These are phyloP conservation scores for Phylloporus sp. DNA, from an alignment of 768 basidiomycete species.

Conservation along the genomic window DNA sequence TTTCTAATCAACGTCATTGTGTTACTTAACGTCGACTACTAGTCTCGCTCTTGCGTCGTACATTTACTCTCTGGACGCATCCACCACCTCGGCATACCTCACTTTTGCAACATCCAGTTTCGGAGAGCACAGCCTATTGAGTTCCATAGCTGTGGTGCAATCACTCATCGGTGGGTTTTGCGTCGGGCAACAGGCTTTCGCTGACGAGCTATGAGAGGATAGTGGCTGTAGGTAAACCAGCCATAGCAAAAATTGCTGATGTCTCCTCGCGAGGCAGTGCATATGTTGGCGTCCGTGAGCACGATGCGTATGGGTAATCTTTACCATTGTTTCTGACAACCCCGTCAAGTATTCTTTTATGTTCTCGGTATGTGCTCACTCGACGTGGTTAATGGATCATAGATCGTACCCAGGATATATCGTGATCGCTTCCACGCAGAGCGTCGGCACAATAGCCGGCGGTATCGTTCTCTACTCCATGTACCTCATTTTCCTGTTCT, in stretches of 20 bases:
- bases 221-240: constrained; percentile 56
- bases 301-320: too few species aligned
- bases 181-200: constrained; percentile 1
- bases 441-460: constrained; percentile 43
- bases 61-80: constrained; percentile 71
- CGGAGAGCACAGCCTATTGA: constrained; percentile 49
- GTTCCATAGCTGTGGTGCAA: constrained; percentile 53
- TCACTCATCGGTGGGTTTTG: constrained; percentile 47
- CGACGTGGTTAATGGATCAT: not conserved
- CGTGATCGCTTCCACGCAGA: constrained; percentile 49
- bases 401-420: constrained; percentile 39
- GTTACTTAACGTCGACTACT: too few species aligned
- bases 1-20: not conserved
- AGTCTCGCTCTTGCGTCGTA: constrained; percentile 67
- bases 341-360: constrained; percentile 50
- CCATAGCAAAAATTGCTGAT: constrained; percentile 73
- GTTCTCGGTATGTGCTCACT: constrained; percentile 43
- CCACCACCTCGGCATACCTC: constrained; percentile 66
- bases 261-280: constrained; percentile 64
- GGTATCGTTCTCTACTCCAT: constrained; percentile 58
- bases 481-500: constrained; percentile 29
- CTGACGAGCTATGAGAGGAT: constrained; percentile 13
- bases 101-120: constrained; percentile 53
- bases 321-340: not conserved
- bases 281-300: constrained; percentile 55